Base-by-base conservation (phyloP, 768 basidiomycete genomes). In the Leccinellum albellum region DNA sequence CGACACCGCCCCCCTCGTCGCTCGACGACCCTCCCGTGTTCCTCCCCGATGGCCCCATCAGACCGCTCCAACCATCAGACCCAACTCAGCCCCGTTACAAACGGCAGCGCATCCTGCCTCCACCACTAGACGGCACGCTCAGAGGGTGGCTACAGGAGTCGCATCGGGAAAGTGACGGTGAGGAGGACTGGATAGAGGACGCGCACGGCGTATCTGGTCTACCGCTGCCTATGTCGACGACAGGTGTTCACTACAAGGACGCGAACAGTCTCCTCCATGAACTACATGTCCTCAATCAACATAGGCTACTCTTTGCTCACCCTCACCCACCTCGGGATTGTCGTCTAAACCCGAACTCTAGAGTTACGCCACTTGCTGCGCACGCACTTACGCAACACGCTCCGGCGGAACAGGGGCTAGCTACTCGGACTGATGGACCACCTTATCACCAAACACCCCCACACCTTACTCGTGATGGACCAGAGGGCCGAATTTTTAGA, bases 191-290 rank as follows among this genome's bases (percentile, higher is more conserved):
- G 65, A 58, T 61, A 40, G 73, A 68, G 42, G 73, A 64, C 7
- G 72, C 69, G 17, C 69, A 73, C 31, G 75, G 74, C 37, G 72
- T 75, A 42, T 72, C 70, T 20, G 65, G 72, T 35, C 40, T 46
- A 35, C 57, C 48, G 4, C 28, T 50, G 32, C 64, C 35, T 46
- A 31, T 51, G 15, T 26, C 51, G 9, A 42, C 49, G 42, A 54
- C 60, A 45, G 57, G 69, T 13, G 70, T 68, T 49, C 73, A 64
- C 73, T 92, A 91, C 74, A 79, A 80, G 66, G 73, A 76, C 31
- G 75, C 81, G 55, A 92, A 92, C 70, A 79, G 62, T 48, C 73
- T 88, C 61, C 80, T 92, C 35, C 83, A 87, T 55, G 84, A 90
- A 63, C 68, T 91, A 51, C 89, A 91, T 63, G 77, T 82, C 37